Base-by-base conservation (phyloP, 306 rosid genomes). In the Citrullus colocynthis region DNA sequence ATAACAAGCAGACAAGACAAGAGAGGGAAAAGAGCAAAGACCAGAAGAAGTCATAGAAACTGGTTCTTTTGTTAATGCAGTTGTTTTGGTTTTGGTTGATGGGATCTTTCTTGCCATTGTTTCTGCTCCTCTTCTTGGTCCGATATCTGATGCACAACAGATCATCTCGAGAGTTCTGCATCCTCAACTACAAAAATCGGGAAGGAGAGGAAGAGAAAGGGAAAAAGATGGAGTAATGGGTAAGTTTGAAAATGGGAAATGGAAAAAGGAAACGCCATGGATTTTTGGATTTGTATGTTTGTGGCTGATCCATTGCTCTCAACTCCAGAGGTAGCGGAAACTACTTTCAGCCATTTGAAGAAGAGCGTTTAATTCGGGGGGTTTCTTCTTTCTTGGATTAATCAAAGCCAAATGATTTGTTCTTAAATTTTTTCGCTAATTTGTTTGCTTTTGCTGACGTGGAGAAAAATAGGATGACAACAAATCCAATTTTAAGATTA, bases 21-120 rank as follows among this genome's bases (percentile, higher is more conserved):
- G 90, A 89, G 0, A 91, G 85, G 3, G 91, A 89, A 78, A 93
- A 78, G 61, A 90, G 36, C 75, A 90, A 85, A 76, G 98, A 87
- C 20, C 89, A 80, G 48, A 95, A 93, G 56, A 90, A 87, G 80
- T 90, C 90, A 52, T 79, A 86, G 37, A 88, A 85, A 85, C 85
- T 83, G 77, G 69, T 81, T 48, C 58, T 70, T 37, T 74, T 82
- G 37, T 80, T 85, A 65, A 45, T 51, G 45, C 20, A 36, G 54
- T 51, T 81, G 61, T 49, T 72, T 2, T 45, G 75, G 67, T 72
- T 44, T 1, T 65, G 49, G 4, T 28, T 14, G 76, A 7, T 30
- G 13, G 1, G 78, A 14, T 52, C 41, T 9, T 52, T 52, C 62
- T 52, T 52, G 62, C 48, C 62, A 52, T 74, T 48, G 16, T 48